Evolutionary conservation across 495 filamentous ascomycete genomes (phyloP), one percentile per base, ranked within the genome.

Genomic region (Penicillium waksmanii): DNA sequence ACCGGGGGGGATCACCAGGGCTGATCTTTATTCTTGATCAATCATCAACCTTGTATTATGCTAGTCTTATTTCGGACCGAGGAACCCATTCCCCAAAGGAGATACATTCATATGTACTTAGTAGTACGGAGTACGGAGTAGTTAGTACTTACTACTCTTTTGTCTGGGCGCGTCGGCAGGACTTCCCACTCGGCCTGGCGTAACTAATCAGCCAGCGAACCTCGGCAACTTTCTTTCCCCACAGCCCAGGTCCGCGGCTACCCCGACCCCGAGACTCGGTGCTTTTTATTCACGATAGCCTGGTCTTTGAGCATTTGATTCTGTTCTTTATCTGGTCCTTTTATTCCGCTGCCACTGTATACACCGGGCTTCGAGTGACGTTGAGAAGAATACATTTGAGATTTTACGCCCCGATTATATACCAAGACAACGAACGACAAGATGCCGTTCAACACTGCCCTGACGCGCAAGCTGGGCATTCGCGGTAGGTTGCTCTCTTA

Each of bases 381-480:
- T 27, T 27, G 27, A 27, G 27, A 27, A 27, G 8, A 6, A 31
- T 31, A 31, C 27, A 31, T 5, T 5, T 31, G 27, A 31, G 27
- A 31, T 31, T 31, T 44, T 25, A 52, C 51, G 7, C 44, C 27
- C 21, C 36, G 55, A 51, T 46, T 35, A 27, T 18, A 44, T 44
- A 18, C 46, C 35, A 42, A 57, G 44, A 58, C 46, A 46, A 38
- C 49, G n/a, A 59, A 23, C 59, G 36, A 36, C 62, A 73, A 50
- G 47, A 97, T 98, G 93, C 92, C 91, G 62, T 96, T 98, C 85
- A 87, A 89, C 73, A 98, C 94, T 46, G 89, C 89, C 58, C 82
- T 98, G 53, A 98, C 94, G 48, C 83, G 91, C 69, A 88, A 88
- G 60, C 85, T 98, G 68, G 93, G 94, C 65, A 98, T 98, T 70